Evolutionary conservation across 331 rosid species (phyloP).

Genomic region (Acacia pycnantha): DNA sequence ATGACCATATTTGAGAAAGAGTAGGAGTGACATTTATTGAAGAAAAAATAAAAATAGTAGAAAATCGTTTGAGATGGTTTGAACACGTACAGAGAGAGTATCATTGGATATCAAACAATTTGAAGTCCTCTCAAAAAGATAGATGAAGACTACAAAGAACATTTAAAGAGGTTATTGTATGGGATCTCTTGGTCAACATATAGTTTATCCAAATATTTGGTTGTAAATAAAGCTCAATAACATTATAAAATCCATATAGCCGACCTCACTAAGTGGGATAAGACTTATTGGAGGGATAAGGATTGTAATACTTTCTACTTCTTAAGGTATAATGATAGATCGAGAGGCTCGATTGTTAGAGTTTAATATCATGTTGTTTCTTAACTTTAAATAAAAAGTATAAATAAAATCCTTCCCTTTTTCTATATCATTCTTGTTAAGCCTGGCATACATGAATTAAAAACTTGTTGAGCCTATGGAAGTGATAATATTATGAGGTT

Average conservation of each 20-base stretch:
- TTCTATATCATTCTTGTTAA: not conserved
- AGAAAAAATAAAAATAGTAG: too few species aligned
- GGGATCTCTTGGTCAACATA: too few species aligned
- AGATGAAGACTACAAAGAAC: too few species aligned
- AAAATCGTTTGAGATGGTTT: too few species aligned
- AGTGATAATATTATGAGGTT: not conserved
- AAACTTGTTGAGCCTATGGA: not conserved
- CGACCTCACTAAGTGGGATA: not conserved
- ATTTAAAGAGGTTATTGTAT: not conserved
- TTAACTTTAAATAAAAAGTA: not conserved
- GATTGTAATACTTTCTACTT: too few species aligned
- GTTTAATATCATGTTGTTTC: not conserved
- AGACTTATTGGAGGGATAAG: too few species aligned
- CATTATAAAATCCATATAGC: too few species aligned
- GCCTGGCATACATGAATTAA: not conserved
- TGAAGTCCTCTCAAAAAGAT: rapidly evolving
- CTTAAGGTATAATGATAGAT: too few species aligned
- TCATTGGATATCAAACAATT: not conserved
- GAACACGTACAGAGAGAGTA: rapidly evolving
- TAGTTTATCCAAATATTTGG: too few species aligned
- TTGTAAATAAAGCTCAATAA: too few species aligned
- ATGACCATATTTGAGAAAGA: too few species aligned
- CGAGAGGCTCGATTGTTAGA: not conserved
- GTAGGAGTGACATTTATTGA: not conserved
- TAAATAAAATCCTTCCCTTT: too few species aligned